Percentiles rank a stretch among this genome's conserved stretches.
phyloP scores from a whole-genome alignment of 345 rosid species.

The Salix koriyanagi region DNA sequence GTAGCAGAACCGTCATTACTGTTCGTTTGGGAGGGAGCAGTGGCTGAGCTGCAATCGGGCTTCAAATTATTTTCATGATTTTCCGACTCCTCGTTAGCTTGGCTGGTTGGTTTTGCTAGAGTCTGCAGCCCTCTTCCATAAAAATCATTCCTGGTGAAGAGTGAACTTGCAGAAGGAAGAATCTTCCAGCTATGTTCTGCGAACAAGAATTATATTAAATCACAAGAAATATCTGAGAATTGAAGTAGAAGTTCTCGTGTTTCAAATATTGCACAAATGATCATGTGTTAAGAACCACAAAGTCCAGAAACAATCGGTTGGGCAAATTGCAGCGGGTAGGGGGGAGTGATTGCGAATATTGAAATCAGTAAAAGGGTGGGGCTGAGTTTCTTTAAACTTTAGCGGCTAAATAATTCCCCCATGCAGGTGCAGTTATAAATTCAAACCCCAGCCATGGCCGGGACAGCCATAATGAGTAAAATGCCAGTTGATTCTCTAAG shows the following conservation, averaged over 20 bases:
- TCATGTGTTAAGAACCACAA: too few species aligned
- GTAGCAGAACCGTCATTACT: conserved; percentile 25
- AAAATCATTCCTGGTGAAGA: conserved; percentile 30
- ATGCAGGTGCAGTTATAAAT: too few species aligned
- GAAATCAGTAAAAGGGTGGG: background rate
- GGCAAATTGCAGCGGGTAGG: background rate
- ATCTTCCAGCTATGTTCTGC: conserved; percentile 30
- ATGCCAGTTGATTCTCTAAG: too few species aligned
- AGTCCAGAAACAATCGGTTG: background rate
- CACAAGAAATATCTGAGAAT: background rate
- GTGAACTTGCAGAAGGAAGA: conserved; percentile 33
- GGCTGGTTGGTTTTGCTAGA: conserved; percentile 20
- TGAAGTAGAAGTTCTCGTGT: background rate
- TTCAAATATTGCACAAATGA: background rate
- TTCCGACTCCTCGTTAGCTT: conserved; percentile 18
- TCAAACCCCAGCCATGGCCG: too few species aligned
- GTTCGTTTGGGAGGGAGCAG: conserved; percentile 9
- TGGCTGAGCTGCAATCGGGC: conserved; percentile 17
- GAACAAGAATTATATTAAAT: background rate
- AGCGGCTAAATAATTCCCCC: too few species aligned
- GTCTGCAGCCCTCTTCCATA: conserved; percentile 40
- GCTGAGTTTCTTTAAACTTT: too few species aligned
- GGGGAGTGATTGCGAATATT: background rate
- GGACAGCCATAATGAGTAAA: too few species aligned
- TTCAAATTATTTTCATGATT: conserved; percentile 23